phyloP scores from a whole-genome alignment of 176 grass and related monocot genomes.

The Areca catechu region DNA sequence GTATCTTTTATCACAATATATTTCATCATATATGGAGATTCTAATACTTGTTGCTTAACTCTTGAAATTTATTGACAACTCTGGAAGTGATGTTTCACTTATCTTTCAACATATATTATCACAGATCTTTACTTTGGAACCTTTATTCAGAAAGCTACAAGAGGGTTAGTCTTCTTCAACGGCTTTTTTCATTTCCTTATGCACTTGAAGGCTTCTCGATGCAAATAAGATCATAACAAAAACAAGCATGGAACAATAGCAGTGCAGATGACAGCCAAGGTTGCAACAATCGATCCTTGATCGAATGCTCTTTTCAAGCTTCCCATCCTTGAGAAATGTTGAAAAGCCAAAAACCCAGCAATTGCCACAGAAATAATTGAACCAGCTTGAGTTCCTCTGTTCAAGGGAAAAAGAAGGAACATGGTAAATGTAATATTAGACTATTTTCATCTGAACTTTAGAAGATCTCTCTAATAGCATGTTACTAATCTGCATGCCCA shows the following conservation, averaged over 20 bases:
- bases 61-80: background rate
- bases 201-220: no score
- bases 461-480: no score
- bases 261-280: slow-evolving; percentile 58
- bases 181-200: no score
- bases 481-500: no score
- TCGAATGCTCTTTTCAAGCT: slow-evolving; percentile 59
- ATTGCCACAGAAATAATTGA: slow-evolving; percentile 60
- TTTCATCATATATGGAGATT: background rate
- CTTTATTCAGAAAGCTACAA: no score
- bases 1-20: background rate
- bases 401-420: background rate
- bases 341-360: slow-evolving; percentile 61
- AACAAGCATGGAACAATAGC: slow-evolving; percentile 31
- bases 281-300: slow-evolving; percentile 59
- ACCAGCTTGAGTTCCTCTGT: slow-evolving; percentile 83
- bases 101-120: no score
- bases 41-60: background rate
- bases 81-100: no score
- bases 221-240: slow-evolving; percentile 42
- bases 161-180: no score
- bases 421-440: no score
- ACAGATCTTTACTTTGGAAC: no score
- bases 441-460: no score
- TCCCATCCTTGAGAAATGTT: slow-evolving; percentile 70